Evolutionary conservation across 768 basidiomycete genomes (phyloP).

Genomic region (Cystofilobasidium capitatum): DNA sequence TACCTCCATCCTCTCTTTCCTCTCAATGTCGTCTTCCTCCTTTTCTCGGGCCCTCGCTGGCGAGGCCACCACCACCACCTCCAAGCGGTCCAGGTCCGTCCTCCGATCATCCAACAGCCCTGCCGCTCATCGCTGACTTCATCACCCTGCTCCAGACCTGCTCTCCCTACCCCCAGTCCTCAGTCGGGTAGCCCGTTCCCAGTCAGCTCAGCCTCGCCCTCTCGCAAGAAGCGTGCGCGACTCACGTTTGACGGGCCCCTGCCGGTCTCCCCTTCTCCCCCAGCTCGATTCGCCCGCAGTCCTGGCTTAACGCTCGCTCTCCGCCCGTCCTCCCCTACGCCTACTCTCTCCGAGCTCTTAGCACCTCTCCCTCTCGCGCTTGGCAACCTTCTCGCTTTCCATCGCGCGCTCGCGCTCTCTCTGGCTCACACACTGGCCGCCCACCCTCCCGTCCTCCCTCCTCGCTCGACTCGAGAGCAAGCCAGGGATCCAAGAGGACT

Average conservation of each 20-base stretch:
- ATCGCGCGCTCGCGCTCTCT: constrained; percentile 9
- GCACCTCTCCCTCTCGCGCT: constrained; percentile 8
- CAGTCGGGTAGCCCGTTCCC: not conserved
- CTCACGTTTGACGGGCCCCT: not conserved
- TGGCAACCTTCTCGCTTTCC: constrained; percentile 7
- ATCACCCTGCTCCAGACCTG: not conserved
- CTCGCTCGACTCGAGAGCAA: not conserved
- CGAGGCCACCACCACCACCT: not conserved
- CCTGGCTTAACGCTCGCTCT: not conserved
- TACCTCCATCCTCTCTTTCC: not conserved
- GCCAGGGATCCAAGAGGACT: constrained; percentile 4
- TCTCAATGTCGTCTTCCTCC: not conserved
- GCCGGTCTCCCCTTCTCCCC: not conserved
- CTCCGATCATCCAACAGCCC: not conserved
- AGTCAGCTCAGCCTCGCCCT: not conserved
- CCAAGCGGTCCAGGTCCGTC: not conserved
- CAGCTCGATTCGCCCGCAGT: not conserved
- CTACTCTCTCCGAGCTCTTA: not conserved
- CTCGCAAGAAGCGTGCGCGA: not conserved
- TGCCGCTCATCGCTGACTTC: not conserved
- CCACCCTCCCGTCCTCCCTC: constrained; percentile 16
- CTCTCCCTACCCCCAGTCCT: not conserved
- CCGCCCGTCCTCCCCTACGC: not conserved
- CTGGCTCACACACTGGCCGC: constrained; percentile 17
- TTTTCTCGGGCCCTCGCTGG: not conserved